Conservation (phyloP, 345 rosid species). For the Gossypium anomalum region DNA sequence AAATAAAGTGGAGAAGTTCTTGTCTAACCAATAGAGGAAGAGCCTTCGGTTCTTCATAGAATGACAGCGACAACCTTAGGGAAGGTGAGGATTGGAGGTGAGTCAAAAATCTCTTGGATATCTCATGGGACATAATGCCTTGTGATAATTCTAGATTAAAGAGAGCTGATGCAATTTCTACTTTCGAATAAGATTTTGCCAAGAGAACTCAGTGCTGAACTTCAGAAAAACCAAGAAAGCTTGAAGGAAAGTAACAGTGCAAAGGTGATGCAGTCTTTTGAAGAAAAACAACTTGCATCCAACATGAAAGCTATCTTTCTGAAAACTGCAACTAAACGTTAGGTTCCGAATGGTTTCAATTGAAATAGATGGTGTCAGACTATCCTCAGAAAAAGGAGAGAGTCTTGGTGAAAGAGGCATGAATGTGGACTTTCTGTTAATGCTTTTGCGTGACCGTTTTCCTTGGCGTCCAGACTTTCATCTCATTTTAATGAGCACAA, state of each 20-base stretch:
- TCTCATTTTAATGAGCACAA: too few species aligned
- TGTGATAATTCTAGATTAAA: background rate
- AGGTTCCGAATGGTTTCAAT: background rate
- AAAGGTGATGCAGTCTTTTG: too few species aligned
- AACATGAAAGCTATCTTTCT: too few species aligned
- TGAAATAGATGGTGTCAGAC: background rate
- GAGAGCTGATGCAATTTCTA: background rate
- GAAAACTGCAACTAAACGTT: too few species aligned
- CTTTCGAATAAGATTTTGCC: background rate
- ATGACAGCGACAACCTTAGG: background rate
- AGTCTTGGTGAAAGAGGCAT: conserved; percentile 1
- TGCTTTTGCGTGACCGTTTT: too few species aligned
- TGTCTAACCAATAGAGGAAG: background rate
- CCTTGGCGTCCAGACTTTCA: too few species aligned
- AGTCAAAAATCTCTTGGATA: background rate
- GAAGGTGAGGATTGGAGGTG: background rate
- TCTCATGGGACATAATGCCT: background rate
- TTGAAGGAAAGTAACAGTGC: too few species aligned
- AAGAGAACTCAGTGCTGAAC: background rate
- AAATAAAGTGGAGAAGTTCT: background rate
- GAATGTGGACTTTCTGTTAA: too few species aligned
- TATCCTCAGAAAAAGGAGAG: background rate
- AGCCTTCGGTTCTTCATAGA: background rate
- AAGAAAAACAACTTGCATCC: too few species aligned
- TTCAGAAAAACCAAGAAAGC: background rate